phyloP scores from a whole-genome alignment of 257 asterid species.

The Rehmannia glutinosa region DNA sequence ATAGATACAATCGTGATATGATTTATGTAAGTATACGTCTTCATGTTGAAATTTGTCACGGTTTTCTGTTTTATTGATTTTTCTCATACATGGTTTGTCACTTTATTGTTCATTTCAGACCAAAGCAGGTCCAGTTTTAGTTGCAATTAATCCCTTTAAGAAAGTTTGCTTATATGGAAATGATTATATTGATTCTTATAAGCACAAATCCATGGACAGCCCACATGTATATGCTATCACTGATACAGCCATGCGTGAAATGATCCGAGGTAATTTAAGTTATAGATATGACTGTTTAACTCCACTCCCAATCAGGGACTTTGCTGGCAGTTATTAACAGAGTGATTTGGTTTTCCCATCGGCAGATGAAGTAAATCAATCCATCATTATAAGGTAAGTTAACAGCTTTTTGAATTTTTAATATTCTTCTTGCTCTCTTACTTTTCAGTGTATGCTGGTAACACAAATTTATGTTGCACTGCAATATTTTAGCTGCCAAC shows the following conservation, averaged over 20 bases:
- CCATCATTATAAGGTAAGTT: conserved; percentile 78
- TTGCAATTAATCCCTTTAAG: conserved; percentile 84
- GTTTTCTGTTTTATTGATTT: conserved; percentile 6
- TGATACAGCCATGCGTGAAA: conserved; percentile 80
- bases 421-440: background rate
- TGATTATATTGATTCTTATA: conserved; percentile 65
- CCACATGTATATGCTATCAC: conserved; percentile 92
- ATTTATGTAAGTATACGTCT: conserved; percentile 56
- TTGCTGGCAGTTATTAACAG: conserved; percentile 13
- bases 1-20: conserved; percentile 62
- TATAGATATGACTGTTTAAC: conserved; percentile 6
- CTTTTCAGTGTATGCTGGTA: background rate
- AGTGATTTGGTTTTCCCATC: conserved; percentile 16
- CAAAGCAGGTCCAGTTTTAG: conserved; percentile 87
- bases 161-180: conserved; percentile 60
- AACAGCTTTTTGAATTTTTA: background rate
- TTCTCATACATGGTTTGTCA: conserved; percentile 13
- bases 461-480: background rate
- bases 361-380: conserved; percentile 90
- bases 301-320: background rate
- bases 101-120: conserved; percentile 42
- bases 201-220: conserved; percentile 50
- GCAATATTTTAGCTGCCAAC: background rate
- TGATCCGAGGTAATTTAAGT: conserved; percentile 66
- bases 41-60: conserved; percentile 1